A percentile compares a stretch with the other conserved stretches of the same genome.
These are phyloP conservation scores for Neocatenulostroma microsporum DNA, from an alignment of 2,329 filamentous ascomycete genomes.

Conservation along the genomic window DNA sequence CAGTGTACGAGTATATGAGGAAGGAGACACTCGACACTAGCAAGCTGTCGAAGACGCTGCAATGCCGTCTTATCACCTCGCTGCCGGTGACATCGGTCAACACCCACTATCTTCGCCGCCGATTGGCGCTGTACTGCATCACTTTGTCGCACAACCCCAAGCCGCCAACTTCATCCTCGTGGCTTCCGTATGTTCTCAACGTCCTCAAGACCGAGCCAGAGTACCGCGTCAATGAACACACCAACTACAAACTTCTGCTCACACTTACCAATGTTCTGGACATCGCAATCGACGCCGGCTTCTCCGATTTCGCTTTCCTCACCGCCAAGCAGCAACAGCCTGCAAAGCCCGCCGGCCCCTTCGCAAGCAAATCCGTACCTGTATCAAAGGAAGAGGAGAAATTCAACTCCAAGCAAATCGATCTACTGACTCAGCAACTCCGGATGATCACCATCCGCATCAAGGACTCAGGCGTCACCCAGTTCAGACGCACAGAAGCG, in stretches of 20 bases:
- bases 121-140: slow-evolving; percentile 59
- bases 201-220: slow-evolving; percentile 27
- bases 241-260: slow-evolving; percentile 61
- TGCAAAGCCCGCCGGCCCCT: slow-evolving; percentile 7
- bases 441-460: slow-evolving; percentile 55
- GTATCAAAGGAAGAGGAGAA: slow-evolving; percentile 38
- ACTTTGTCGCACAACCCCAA: slow-evolving; percentile 31
- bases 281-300: slow-evolving; percentile 63
- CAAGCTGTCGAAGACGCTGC: too few relatives aligned
- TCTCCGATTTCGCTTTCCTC: slow-evolving; percentile 23
- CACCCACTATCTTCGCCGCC: slow-evolving; percentile 55
- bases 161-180: not conserved
- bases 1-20: not conserved
- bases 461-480: slow-evolving; percentile 64
- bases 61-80: slow-evolving; percentile 50
- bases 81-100: slow-evolving; percentile 48
- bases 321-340: not conserved
- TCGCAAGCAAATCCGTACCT: slow-evolving; percentile 15
- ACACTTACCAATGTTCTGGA: slow-evolving; percentile 63
- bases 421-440: slow-evolving; percentile 55
- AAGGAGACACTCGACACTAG: slow-evolving; percentile 6
- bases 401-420: slow-evolving; percentile 67
- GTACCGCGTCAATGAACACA: slow-evolving; percentile 48
- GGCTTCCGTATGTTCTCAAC: slow-evolving; percentile 18
- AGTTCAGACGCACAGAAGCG: slow-evolving; percentile 64